Conservation (phyloP, 306 rosid genomes). For the Vicia faba region DNA sequence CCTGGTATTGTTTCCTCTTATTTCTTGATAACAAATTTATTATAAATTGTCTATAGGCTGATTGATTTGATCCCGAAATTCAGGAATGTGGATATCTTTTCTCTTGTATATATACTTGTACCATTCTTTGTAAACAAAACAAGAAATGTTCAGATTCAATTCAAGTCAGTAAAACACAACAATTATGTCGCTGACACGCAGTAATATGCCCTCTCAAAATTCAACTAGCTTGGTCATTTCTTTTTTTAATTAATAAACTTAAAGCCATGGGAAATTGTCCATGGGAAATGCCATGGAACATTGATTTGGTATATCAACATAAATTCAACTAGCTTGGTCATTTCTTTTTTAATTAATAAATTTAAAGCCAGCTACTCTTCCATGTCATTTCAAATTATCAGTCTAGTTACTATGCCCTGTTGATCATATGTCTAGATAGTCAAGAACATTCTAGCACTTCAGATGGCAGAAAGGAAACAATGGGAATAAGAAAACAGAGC, state of each 20-base stretch:
- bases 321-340: not conserved
- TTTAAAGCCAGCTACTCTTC: not conserved
- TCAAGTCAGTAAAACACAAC: not conserved
- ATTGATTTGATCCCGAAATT: not conserved
- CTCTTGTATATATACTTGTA: not conserved
- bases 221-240: too few species aligned
- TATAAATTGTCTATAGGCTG: not conserved
- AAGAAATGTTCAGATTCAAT: conserved; percentile 10
- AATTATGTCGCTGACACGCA: not conserved
- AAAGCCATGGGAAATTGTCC: too few species aligned
- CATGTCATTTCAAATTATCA: too few species aligned
- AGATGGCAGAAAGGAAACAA: conserved; percentile 19
- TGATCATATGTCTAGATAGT: conserved; percentile 12
- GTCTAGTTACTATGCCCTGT: not conserved
- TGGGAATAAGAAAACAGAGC: conserved; percentile 24
- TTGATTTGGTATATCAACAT: not conserved
- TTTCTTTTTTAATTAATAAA: not conserved
- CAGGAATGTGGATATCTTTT: not conserved
- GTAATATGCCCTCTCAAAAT: not conserved
- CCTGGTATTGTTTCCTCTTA: not conserved
- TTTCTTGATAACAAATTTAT: not conserved
- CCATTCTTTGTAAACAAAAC: not conserved
- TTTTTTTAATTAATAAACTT: too few species aligned
- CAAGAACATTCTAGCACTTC: conserved; percentile 13
- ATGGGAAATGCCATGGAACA: not conserved